Percentiles rank a stretch among this genome's conserved stretches.
Conservation (phyloP, 305 asterid genomes). For the Fraxinus latifolia region DNA sequence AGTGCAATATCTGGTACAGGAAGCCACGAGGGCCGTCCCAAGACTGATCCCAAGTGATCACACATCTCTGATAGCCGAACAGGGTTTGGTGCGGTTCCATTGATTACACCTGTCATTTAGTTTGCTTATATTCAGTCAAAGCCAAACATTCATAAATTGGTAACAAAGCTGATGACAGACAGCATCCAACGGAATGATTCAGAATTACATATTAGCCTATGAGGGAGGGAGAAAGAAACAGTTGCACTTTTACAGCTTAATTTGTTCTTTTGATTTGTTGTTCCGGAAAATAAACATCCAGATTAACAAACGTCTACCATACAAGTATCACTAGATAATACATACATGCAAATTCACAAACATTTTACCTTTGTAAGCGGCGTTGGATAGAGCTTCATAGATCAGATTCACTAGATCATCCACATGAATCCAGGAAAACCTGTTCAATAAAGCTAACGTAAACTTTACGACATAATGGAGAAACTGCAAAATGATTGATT, state of each 20-base stretch:
- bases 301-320: neutral
- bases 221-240: neutral
- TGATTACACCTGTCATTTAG: constrained; percentile 62
- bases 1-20: constrained; percentile 90
- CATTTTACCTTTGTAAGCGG: constrained; percentile 63
- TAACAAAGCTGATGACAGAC: neutral
- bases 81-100: constrained; percentile 89
- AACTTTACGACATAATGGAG: neutral
- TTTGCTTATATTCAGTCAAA: neutral
- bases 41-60: constrained; percentile 62
- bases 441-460: constrained; percentile 23
- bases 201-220: neutral
- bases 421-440: constrained; percentile 97
- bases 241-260: neutral
- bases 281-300: neutral
- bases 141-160: neutral
- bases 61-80: constrained; percentile 81
- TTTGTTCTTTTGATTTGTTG: neutral
- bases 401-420: constrained; percentile 78
- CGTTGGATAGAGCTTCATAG: constrained; percentile 74
- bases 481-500: neutral
- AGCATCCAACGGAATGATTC: neutral
- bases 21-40: constrained; percentile 95
- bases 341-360: neutral
- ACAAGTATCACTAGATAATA: neutral